These are phyloP conservation scores for Elongisporangium undulatum DNA, from an alignment of 352 stramenopile genomes.

Conservation along the genomic window DNA sequence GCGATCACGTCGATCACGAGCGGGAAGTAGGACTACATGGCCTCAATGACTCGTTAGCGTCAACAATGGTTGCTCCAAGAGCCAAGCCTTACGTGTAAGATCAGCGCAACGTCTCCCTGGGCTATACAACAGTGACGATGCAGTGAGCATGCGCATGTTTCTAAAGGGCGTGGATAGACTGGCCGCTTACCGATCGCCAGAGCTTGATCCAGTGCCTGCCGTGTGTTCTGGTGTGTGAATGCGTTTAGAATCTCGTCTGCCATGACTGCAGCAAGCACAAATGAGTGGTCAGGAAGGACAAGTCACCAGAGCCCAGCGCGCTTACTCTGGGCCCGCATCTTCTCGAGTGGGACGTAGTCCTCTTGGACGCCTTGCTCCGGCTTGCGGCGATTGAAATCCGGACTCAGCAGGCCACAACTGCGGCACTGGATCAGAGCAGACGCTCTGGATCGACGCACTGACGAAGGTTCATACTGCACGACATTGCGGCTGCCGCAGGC, in stretches of 20 bases:
- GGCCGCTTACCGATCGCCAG: constrained; percentile 28
- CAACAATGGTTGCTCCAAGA: not conserved
- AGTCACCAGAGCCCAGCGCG: constrained; percentile 1
- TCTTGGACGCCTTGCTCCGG: constrained; percentile 12
- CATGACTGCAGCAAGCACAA: constrained; percentile 25
- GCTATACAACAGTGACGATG: constrained; percentile 10
- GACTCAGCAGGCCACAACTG: constrained; percentile 39
- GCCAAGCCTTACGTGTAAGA: constrained; percentile 25
- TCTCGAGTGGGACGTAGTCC: constrained; percentile 25
- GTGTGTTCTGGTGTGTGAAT: constrained; percentile 29
- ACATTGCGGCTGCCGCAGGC: constrained; percentile 43
- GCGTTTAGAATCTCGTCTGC: constrained; percentile 42
- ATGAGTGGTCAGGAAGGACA: not conserved
- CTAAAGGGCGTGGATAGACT: not conserved
- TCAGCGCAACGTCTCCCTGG: constrained; percentile 35
- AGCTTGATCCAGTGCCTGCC: constrained; percentile 32
- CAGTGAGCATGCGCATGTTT: not conserved
- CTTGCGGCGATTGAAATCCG: constrained; percentile 36
- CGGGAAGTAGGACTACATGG: constrained; percentile 46
- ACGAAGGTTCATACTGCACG: constrained; percentile 6
- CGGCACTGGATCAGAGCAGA: constrained; percentile 34
- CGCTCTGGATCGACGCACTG: not conserved
- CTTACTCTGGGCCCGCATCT: constrained; percentile 18
- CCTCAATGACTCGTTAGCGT: too few species aligned
- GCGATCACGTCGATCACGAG: constrained; percentile 32